Evolutionary conservation across 768 basidiomycete genomes (phyloP).

Genomic region (Pleurotus ostreatus): DNA sequence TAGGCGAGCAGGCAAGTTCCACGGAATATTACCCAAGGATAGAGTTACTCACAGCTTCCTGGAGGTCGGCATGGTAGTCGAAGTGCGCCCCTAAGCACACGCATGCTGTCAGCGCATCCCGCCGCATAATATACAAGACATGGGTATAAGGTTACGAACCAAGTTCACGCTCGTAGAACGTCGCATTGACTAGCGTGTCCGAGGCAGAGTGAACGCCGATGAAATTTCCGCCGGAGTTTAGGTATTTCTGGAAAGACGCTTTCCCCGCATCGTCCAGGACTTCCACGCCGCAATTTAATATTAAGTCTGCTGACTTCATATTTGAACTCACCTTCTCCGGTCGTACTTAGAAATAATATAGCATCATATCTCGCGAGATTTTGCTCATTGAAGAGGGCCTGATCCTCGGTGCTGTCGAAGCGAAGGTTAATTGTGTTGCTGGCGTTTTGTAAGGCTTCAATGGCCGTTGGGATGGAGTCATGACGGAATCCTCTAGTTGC

Average conservation of each 20-base stretch:
- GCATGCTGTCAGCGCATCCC: too few relatives aligned
- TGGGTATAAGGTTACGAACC: slow-evolving; percentile 28
- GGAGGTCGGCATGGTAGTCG: slow-evolving; percentile 65
- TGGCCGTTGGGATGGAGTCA: slow-evolving; percentile 72
- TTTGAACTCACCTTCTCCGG: slow-evolving; percentile 59
- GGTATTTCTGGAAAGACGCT: slow-evolving; percentile 57
- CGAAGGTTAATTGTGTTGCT: slow-evolving; percentile 42
- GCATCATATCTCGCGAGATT: slow-evolving; percentile 57
- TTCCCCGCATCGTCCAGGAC: slow-evolving; percentile 61
- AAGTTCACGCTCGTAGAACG: slow-evolving; percentile 54
- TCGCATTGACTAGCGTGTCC: slow-evolving; percentile 53
- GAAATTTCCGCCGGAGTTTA: slow-evolving; percentile 68
- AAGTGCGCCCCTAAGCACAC: slow-evolving; percentile 49
- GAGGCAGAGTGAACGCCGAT: slow-evolving; percentile 66
- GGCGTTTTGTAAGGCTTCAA: slow-evolving; percentile 46
- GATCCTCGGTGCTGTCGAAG: slow-evolving; percentile 68
- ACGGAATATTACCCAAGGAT: not conserved
- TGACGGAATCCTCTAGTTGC: slow-evolving; percentile 63
- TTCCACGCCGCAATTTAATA: slow-evolving; percentile 14
- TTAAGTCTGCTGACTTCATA: not conserved
- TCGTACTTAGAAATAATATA: slow-evolving; percentile 64
- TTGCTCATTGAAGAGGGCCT: slow-evolving; percentile 47
- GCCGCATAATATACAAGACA: too few relatives aligned
- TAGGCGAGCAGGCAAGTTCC: slow-evolving; percentile 14
- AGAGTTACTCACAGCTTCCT: slow-evolving; percentile 50